phyloP scores from a whole-genome alignment of 345 rosid genomes.

The Lepidium africanum region DNA sequence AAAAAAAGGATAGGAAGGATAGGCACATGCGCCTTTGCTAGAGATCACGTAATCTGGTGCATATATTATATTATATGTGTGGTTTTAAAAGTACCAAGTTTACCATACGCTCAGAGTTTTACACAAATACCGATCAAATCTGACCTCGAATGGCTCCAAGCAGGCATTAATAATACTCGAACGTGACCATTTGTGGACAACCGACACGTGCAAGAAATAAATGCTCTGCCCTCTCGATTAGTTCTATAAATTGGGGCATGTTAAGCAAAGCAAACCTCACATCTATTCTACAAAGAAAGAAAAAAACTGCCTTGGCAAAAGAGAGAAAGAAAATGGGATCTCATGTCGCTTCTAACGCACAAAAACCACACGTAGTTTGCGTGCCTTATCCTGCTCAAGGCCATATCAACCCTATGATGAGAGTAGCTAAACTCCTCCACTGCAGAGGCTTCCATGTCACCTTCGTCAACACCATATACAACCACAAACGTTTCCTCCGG shows the following conservation, averaged over 20 bases:
- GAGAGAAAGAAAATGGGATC: conserved; percentile 16
- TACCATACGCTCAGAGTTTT: not conserved
- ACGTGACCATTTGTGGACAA: not conserved
- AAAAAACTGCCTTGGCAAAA: not conserved
- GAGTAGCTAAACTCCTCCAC: conserved; percentile 25
- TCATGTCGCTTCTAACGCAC: not conserved
- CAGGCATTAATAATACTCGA: not conserved
- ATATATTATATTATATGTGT: not conserved
- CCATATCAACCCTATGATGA: conserved; percentile 24
- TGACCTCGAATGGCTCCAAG: not conserved
- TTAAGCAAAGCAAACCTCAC: not conserved
- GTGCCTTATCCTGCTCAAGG: conserved; percentile 25
- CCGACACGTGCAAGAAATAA: not conserved
- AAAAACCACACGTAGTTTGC: conserved; percentile 23
- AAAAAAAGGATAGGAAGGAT: too few species aligned
- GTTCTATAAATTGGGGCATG: not conserved
- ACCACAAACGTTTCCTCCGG: conserved; percentile 18
- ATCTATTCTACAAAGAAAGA: not conserved
- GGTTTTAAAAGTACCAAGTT: too few species aligned
- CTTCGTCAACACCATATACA: conserved; percentile 20
- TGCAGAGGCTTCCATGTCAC: conserved; percentile 19
- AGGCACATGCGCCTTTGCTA: not conserved
- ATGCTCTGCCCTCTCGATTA: not conserved
- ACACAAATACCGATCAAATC: not conserved
- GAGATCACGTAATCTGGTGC: not conserved